These are phyloP conservation scores for Penicillium digitatum DNA, from an alignment of 2,329 filamentous ascomycete genomes.

Conservation along the genomic window DNA sequence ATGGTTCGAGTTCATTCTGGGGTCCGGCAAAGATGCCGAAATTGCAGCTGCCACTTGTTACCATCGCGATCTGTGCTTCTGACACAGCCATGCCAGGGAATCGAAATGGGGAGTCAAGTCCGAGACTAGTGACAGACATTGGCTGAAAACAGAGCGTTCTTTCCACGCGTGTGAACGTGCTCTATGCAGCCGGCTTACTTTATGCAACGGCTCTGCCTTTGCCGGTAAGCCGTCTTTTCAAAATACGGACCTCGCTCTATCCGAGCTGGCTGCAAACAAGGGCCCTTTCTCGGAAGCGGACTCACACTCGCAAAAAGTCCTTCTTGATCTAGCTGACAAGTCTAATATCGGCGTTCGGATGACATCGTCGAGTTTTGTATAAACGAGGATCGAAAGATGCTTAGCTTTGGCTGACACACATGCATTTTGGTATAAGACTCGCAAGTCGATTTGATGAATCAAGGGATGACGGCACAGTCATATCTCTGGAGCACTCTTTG, in stretches of 20 bases:
- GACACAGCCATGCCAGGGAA: background rate
- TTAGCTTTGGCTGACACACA: background rate
- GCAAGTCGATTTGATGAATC: background rate
- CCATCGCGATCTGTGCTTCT: background rate
- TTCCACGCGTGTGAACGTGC: background rate
- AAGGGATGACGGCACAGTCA: constrained; percentile 2
- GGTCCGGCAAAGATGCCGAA: background rate
- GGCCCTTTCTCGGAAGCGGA: background rate
- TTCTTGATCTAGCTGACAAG: background rate
- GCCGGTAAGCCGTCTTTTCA: background rate
- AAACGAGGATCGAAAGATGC: constrained; percentile 3
- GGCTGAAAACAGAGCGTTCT: background rate
- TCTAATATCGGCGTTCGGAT: background rate
- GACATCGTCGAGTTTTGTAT: background rate
- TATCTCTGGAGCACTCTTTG: background rate
- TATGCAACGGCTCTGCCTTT: background rate
- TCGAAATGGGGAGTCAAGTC: background rate
- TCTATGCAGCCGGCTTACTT: background rate
- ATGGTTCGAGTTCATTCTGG: background rate
- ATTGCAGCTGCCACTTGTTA: background rate
- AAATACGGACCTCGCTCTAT: background rate
- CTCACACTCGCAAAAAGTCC: background rate
- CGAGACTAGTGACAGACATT: background rate
- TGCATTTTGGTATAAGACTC: background rate
- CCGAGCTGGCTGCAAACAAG: background rate